A percentile compares a stretch with the other conserved stretches of the same genome.
phyloP scores from a whole-genome alignment of 2,329 filamentous ascomycete genomes.

The Colletotrichum sp. region DNA sequence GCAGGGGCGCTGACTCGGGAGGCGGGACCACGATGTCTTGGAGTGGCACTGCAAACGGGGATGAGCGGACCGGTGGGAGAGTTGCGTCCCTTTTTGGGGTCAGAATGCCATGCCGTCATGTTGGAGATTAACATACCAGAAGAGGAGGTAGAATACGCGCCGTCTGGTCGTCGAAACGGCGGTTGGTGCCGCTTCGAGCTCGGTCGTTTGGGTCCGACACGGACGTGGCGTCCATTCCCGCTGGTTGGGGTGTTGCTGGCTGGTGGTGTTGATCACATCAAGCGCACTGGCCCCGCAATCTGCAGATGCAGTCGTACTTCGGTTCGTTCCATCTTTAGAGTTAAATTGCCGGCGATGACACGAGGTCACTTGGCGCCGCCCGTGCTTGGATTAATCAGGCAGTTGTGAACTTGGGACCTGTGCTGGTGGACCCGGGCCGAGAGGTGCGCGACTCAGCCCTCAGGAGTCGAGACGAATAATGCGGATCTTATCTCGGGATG shows the following conservation, averaged over 20 bases:
- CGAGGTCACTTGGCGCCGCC: neutral
- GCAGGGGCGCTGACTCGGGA: conserved; percentile 9
- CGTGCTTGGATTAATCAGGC: neutral
- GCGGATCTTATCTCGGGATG: neutral
- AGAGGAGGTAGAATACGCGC: neutral
- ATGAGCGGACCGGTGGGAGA: neutral
- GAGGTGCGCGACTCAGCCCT: neutral
- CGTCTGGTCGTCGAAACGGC: neutral
- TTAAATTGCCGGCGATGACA: neutral
- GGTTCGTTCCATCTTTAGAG: neutral
- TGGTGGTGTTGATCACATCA: neutral
- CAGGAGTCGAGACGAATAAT: neutral
- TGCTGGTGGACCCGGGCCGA: neutral
- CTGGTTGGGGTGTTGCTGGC: neutral
- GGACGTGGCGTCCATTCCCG: neutral
- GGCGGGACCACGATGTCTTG: neutral
- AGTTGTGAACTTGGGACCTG: neutral
- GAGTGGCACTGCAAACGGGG: neutral
- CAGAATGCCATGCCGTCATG: neutral
- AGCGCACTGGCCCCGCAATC: neutral
- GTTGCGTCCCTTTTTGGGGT: neutral
- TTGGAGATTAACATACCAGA: neutral
- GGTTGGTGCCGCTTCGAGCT: neutral
- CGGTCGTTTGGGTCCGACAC: neutral
- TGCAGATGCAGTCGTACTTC: neutral